Conservation (phyloP, 2,329 filamentous ascomycete species). For the Onygena corvina region DNA sequence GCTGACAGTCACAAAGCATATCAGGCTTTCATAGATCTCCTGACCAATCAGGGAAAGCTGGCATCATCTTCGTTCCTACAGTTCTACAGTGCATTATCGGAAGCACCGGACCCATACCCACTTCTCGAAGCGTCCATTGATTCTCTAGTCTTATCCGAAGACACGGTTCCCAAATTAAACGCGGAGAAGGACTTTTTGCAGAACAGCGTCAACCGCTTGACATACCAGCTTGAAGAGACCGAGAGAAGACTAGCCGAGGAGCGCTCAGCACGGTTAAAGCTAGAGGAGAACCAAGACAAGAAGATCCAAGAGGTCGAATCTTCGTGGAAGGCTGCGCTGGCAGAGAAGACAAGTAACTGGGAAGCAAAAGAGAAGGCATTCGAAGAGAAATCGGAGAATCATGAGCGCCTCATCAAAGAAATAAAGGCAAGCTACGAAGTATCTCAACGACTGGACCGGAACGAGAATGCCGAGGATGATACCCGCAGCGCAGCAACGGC, state of each 20-base stretch:
- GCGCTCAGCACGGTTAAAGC: conserved; percentile 54
- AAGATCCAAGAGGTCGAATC: conserved; percentile 81
- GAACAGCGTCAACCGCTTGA: conserved; percentile 60
- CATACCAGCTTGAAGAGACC: conserved; percentile 67
- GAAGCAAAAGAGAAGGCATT: conserved; percentile 78
- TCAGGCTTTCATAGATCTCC: conserved; percentile 90
- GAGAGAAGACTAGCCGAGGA: conserved; percentile 73
- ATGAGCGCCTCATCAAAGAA: conserved; percentile 83
- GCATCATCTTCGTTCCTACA: conserved; percentile 89
- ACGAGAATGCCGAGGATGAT: conserved; percentile 49
- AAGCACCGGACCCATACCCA: conserved; percentile 92
- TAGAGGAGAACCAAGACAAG: conserved; percentile 64
- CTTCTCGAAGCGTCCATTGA: conserved; percentile 93
- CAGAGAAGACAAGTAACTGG: conserved; percentile 96
- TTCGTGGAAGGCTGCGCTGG: conserved; percentile 78
- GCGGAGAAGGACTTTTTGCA: conserved; percentile 83
- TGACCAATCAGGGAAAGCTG: conserved; percentile 91
- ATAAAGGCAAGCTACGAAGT: conserved; percentile 97
- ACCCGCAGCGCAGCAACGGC: conserved; percentile 58
- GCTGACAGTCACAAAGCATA: conserved; percentile 51
- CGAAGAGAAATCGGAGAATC: conserved; percentile 88
- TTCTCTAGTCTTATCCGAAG: conserved; percentile 79
- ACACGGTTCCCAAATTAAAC: conserved; percentile 80
- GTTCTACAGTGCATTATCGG: conserved; percentile 82
- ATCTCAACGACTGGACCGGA: conserved; percentile 71